These are phyloP conservation scores for Fusarium fracticaudum DNA, from an alignment of 2,329 filamentous ascomycete genomes.

Conservation along the genomic window DNA sequence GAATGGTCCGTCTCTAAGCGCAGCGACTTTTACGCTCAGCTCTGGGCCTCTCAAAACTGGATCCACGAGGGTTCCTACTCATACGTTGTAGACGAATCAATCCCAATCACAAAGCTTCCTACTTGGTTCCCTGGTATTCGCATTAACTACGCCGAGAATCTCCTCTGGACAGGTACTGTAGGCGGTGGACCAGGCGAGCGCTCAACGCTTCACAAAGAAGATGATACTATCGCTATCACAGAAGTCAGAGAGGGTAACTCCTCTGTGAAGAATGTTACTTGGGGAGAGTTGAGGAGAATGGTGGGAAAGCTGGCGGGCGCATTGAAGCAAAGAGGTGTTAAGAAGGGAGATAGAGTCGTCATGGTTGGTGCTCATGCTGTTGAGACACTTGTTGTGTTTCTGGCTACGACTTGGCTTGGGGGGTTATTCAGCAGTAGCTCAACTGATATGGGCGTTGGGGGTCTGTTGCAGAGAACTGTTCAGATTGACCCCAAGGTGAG, in stretches of 20 bases:
- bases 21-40: constrained; percentile 70
- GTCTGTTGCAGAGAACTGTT: constrained; percentile 76
- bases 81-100: constrained; percentile 73
- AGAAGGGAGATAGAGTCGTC: constrained; percentile 78
- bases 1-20: constrained; percentile 72
- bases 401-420: constrained; percentile 76
- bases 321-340: constrained; percentile 72
- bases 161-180: constrained; percentile 68
- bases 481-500: constrained; percentile 77
- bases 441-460: constrained; percentile 85
- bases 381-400: constrained; percentile 76
- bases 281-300: constrained; percentile 69
- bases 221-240: constrained; percentile 74
- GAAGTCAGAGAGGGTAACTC: constrained; percentile 75
- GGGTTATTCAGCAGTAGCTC: constrained; percentile 79
- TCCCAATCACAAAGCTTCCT: constrained; percentile 76
- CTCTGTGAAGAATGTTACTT: constrained; percentile 68
- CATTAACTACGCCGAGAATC: constrained; percentile 83
- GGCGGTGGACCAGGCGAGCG: constrained; percentile 55
- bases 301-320: constrained; percentile 71
- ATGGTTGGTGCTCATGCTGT: constrained; percentile 79
- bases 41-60: constrained; percentile 68
- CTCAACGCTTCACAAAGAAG: constrained; percentile 72
- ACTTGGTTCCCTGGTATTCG: constrained; percentile 79
- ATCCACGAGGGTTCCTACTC: constrained; percentile 71